Evolutionary conservation across 1,284 basidiomycete species (phyloP), one percentile per base, ranked within the genome.

Genomic region (Rhodofomes roseus): DNA sequence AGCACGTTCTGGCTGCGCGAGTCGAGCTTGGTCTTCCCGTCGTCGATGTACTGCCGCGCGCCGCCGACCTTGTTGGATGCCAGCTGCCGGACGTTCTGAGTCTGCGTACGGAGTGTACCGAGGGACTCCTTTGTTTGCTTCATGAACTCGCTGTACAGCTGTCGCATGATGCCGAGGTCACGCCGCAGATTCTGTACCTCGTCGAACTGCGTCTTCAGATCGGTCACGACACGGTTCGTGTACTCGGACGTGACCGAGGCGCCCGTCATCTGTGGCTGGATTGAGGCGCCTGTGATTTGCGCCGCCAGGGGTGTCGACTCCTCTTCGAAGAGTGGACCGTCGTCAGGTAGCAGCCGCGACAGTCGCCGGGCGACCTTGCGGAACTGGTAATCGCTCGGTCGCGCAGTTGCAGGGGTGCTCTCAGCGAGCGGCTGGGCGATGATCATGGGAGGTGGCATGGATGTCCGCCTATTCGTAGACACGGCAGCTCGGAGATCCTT

Each of bases 61-160:
- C 94, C 93, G 12, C 93, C 90, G 52, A 98, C 89, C 69, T 90
- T 88, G 20, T 87, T 83, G 59, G 81, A 87, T 18, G 96, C 92
- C 23, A 96, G 81, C 69, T 95, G 88, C 58, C 93, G 90, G 63
- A 98, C 94, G 2, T 86, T 85, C 60, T 89, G 84, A 20, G 94
- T 94, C 74, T 98, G 94, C 36, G 83, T 81, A 4, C 94, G 87
- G 27, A 98, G 78, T 12, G 84, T 79, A 12, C 81, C 80, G 31
- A 98, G 83, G 9, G 92, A 88, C 14, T 90, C 87, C 74, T 96
- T 96, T 37, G 96, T 96, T 70, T 92, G 87, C 64, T 85, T 87
- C 79, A 94, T 89, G 70, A 98, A 98, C 67, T 97, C 95, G 29
- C 87, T 87, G 74, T 99, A 98, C 41, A 98, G 78, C 74, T 99